Evolutionary conservation across 2,329 filamentous ascomycete genomes (phyloP).

Genomic region (Alternaria novae-zelandiae): DNA sequence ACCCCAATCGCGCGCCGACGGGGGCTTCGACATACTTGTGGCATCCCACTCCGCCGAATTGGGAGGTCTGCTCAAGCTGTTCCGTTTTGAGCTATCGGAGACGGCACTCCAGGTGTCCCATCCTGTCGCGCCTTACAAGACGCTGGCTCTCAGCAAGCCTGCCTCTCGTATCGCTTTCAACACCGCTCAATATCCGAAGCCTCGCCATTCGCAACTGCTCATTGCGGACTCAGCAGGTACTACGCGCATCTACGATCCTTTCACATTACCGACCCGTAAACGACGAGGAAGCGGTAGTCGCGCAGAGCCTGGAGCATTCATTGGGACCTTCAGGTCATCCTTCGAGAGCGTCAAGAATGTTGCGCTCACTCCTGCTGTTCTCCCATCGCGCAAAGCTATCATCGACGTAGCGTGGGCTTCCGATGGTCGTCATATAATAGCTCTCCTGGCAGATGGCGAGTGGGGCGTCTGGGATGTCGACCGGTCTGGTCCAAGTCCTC

Average conservation of each 20-base stretch:
- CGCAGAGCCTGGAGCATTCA: slow-evolving; percentile 35
- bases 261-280: slow-evolving; percentile 45
- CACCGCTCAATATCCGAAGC: slow-evolving; percentile 58
- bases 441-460: slow-evolving; percentile 57
- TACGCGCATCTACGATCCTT: slow-evolving; percentile 64
- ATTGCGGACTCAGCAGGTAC: slow-evolving; percentile 62
- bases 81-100: slow-evolving; percentile 48
- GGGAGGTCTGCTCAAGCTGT: slow-evolving; percentile 50
- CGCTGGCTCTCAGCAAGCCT: slow-evolving; percentile 56
- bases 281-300: slow-evolving; percentile 22
- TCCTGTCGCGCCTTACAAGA: slow-evolving; percentile 53
- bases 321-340: slow-evolving; percentile 41
- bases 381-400: slow-evolving; percentile 55
- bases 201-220: slow-evolving; percentile 61
- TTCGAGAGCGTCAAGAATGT: slow-evolving; percentile 41
- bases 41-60: slow-evolving; percentile 51
- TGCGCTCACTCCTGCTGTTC: slow-evolving; percentile 29
- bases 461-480: slow-evolving; percentile 61
- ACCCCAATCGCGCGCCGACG: slow-evolving; percentile 21
- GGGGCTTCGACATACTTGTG: slow-evolving; percentile 50
- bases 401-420: slow-evolving; percentile 57
- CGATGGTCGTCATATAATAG: slow-evolving; percentile 55
- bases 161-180: slow-evolving; percentile 62
- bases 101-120: slow-evolving; percentile 45
- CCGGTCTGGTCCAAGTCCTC: slow-evolving; percentile 39